Evolutionary conservation across 148 eudicot species (phyloP).

Genomic region (Dysphania ambrosioides): DNA sequence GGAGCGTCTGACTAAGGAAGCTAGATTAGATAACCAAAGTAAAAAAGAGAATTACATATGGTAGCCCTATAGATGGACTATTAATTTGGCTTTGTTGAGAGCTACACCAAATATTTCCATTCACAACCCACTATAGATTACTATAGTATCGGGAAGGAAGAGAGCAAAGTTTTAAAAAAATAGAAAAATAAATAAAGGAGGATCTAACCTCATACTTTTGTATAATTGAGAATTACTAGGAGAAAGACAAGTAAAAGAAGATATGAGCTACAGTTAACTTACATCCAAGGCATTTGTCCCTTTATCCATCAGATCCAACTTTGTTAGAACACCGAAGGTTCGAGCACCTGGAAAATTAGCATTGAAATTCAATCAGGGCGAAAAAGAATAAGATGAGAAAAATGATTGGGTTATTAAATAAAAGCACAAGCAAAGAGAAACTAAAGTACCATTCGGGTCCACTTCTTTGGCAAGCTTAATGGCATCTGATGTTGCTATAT

Average conservation of each 20-base stretch:
- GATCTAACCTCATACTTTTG: not conserved
- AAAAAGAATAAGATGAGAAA: not conserved
- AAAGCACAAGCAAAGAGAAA: not conserved
- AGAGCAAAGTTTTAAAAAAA: too few relatives aligned
- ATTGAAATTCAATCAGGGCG: not conserved
- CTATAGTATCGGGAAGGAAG: not conserved
- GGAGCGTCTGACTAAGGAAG: not conserved
- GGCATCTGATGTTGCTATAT: constrained; percentile 89
- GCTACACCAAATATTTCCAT: not conserved
- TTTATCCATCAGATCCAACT: constrained; percentile 68
- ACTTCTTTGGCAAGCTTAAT: constrained; percentile 84
- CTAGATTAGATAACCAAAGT: not conserved
- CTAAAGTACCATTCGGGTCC: constrained; percentile 58
- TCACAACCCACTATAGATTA: not conserved
- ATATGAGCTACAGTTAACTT: constrained; percentile 3
- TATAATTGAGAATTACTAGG: not conserved
- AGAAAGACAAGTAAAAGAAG: constrained; percentile 8
- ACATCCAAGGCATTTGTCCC: constrained; percentile 73
- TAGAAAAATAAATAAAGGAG: too few relatives aligned
- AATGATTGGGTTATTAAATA: not conserved
- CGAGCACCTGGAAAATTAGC: constrained; percentile 41
- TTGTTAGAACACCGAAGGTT: constrained; percentile 69
- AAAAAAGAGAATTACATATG: not conserved
- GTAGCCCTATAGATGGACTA: not conserved
- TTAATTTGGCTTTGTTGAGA: too few relatives aligned